Evolutionary conservation across 2,329 filamentous ascomycete species (phyloP).

Genomic region (Aspergillus sp.): DNA sequence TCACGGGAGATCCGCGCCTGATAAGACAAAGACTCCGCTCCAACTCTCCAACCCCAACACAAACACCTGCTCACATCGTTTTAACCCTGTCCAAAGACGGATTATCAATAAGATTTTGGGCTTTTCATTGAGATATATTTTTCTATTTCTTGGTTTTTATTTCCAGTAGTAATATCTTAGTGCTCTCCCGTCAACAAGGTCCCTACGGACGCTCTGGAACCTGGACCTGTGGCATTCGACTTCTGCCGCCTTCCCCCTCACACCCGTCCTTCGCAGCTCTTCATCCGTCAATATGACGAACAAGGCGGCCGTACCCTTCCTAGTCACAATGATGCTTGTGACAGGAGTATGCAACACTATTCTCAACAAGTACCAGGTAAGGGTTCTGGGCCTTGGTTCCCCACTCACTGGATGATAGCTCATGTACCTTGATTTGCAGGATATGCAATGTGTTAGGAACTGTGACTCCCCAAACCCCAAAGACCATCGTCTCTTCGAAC

Average conservation of each 20-base stretch:
- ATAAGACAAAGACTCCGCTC: slow-evolving; percentile 7
- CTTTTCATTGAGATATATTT: background rate
- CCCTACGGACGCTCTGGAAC: background rate
- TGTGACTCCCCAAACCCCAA: slow-evolving; percentile 70
- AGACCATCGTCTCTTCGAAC: slow-evolving; percentile 76
- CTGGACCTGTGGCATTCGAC: background rate
- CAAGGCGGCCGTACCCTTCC: slow-evolving; percentile 72
- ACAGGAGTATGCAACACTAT: slow-evolving; percentile 97
- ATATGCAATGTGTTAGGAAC: slow-evolving; percentile 94
- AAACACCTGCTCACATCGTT: background rate
- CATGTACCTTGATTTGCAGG: slow-evolving; percentile 46
- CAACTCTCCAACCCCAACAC: background rate
- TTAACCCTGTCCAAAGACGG: background rate
- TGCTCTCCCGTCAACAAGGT: background rate
- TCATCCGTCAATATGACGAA: slow-evolving; percentile 60
- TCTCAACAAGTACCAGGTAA: slow-evolving; percentile 91
- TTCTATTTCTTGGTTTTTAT: background rate
- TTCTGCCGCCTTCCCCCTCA: slow-evolving; percentile 1
- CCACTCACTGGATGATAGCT: background rate
- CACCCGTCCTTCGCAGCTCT: too few species aligned
- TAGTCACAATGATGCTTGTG: slow-evolving; percentile 94
- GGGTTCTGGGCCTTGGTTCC: slow-evolving; percentile 19
- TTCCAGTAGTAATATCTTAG: background rate
- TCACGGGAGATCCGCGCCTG: slow-evolving; percentile 8
- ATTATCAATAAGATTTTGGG: background rate